Evolutionary conservation across 805 yeast species (phyloP).

Genomic region (Wickerhamiella parazyma): DNA sequence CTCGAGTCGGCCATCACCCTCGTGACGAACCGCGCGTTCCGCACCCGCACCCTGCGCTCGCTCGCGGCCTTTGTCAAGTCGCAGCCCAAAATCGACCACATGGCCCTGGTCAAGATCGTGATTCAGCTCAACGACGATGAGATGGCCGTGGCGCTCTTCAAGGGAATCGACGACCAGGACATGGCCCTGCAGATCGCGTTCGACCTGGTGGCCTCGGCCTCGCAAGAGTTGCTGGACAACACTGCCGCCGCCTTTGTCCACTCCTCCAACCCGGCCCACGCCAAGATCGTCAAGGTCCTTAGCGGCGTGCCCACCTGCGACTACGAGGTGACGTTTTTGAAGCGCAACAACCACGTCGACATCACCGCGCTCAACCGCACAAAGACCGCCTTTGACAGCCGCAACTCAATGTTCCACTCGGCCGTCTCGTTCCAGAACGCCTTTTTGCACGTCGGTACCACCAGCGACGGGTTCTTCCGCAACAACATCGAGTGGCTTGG

Average conservation of each 20-base stretch:
- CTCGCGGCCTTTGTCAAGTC: slow-evolving; percentile 41
- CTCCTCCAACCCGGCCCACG: slow-evolving; percentile 24
- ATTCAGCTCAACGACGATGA: slow-evolving; percentile 71
- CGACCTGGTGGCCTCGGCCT: slow-evolving; percentile 80
- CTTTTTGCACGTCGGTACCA: slow-evolving; percentile 89
- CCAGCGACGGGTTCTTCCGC: slow-evolving; percentile 85
- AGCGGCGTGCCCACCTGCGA: slow-evolving; percentile 93
- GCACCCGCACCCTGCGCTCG: slow-evolving; percentile 46
- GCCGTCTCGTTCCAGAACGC: slow-evolving; percentile 94
- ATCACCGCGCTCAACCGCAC: slow-evolving; percentile 66
- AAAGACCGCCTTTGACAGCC: slow-evolving; percentile 70
- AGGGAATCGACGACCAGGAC: slow-evolving; percentile 38
- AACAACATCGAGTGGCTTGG: slow-evolving; percentile 90
- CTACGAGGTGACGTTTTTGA: slow-evolving; percentile 73
- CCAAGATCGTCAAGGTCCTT: slow-evolving; percentile 49
- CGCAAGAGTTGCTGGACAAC: slow-evolving; percentile 68
- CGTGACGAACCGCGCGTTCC: slow-evolving; percentile 50
- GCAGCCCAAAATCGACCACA: slow-evolving; percentile 61
- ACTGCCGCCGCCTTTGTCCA: slow-evolving; percentile 25
- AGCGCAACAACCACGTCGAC: slow-evolving; percentile 80
- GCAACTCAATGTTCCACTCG: slow-evolving; percentile 86
- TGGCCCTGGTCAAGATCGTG: slow-evolving; percentile 69
- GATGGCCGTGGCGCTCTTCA: slow-evolving; percentile 57
- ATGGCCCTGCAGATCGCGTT: slow-evolving; percentile 89
- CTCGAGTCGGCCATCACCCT: slow-evolving; percentile 53